Conservation (phyloP, 345 rosid genomes). For the Raphanus sativus region DNA sequence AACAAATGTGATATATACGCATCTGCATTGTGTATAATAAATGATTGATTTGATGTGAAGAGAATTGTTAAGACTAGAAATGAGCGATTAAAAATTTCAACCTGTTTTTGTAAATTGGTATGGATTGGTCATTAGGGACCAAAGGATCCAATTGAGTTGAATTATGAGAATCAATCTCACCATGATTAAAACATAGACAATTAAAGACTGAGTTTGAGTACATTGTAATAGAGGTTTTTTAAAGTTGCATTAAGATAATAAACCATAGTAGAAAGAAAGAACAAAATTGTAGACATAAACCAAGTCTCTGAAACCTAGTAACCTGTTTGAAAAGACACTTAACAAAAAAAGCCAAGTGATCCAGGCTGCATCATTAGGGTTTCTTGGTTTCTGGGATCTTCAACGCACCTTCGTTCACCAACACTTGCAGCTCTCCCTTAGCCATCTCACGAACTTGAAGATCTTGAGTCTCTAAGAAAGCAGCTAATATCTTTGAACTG, state of each 20-base stretch:
- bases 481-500: conserved; percentile 76
- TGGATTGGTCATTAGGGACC: too few species aligned
- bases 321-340: neutral
- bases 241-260: conserved; percentile 1
- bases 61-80: too few species aligned
- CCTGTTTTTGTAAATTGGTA: too few species aligned
- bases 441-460: conserved; percentile 51
- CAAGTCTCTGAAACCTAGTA: conserved; percentile 10
- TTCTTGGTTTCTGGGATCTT: conserved; percentile 49
- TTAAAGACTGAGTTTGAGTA: neutral
- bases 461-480: conserved; percentile 66
- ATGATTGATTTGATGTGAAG: too few species aligned
- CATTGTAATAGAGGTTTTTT: neutral
- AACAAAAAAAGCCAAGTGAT: conserved; percentile 1
- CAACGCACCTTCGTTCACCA: conserved; percentile 58
- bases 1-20: neutral
- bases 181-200: neutral
- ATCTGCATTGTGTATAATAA: too few species aligned
- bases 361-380: conserved; percentile 24
- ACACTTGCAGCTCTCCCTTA: conserved; percentile 63
- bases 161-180: too few species aligned
- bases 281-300: conserved; percentile 18
- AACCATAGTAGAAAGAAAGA: conserved; percentile 1
- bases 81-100: too few species aligned
- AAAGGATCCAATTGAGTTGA: too few species aligned